A percentile compares a stretch with the other conserved stretches of the same genome.
Conservation (phyloP, 1,284 basidiomycete species). For the Cerioporus squamosus region DNA sequence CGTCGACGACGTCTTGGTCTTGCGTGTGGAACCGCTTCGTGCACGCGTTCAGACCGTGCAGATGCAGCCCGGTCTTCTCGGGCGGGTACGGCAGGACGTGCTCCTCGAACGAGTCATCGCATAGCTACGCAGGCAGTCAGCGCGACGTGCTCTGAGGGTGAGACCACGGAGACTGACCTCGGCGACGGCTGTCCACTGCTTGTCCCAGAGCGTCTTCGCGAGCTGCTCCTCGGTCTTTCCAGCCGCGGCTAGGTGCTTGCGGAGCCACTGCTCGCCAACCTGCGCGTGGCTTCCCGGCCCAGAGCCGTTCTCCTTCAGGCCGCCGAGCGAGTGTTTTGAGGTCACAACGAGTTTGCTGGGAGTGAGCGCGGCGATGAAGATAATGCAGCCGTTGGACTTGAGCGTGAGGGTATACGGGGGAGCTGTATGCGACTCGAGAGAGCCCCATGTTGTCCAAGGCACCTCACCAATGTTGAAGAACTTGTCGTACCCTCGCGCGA, state of each 20-base stretch:
- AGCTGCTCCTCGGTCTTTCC: constrained; percentile 78
- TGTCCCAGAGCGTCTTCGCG: constrained; percentile 78
- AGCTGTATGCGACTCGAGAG: constrained; percentile 72
- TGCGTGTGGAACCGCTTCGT: constrained; percentile 78
- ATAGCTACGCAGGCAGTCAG: constrained; percentile 61
- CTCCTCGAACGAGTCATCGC: constrained; percentile 98
- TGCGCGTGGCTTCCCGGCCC: constrained; percentile 68
- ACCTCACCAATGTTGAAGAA: constrained; percentile 99
- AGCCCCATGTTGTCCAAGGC: constrained; percentile 92
- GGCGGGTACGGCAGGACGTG: constrained; percentile 88
- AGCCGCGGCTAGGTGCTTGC: constrained; percentile 66
- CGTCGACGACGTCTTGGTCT: constrained; percentile 69
- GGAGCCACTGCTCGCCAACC: constrained; percentile 85
- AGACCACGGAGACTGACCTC: constrained; percentile 62
- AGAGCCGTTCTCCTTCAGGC: constrained; percentile 31
- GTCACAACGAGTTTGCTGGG: constrained; percentile 81
- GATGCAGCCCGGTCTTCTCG: constrained; percentile 88
- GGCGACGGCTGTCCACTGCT: constrained; percentile 89
- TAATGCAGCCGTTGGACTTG: constrained; percentile 98
- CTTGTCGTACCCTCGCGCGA: constrained; percentile 96
- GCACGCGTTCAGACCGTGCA: constrained; percentile 90
- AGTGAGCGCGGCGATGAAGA: constrained; percentile 91
- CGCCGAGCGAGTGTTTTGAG: constrained; percentile 90
- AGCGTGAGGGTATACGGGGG: constrained; percentile 89
- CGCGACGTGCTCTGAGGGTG: not conserved